phyloP scores from a whole-genome alignment of 257 asterid genomes.

The Solanum virginianum region DNA sequence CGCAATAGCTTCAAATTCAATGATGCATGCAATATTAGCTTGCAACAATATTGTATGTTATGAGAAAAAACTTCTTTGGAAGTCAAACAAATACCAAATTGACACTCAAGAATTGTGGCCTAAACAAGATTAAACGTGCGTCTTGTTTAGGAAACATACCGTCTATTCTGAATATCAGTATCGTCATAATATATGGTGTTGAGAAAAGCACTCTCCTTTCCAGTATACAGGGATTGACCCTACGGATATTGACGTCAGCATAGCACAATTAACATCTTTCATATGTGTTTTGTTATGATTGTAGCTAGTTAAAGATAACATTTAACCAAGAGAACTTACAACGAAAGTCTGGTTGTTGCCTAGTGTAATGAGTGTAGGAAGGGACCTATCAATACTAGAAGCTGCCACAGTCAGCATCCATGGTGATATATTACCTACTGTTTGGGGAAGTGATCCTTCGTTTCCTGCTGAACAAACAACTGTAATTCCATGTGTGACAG shows the following conservation, averaged over 20 bases:
- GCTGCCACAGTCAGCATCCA: slow-evolving; percentile 37
- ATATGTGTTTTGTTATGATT: background rate
- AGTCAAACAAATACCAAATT: background rate
- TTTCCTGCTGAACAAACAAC: slow-evolving; percentile 29
- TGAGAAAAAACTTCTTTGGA: background rate
- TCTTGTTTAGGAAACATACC: background rate
- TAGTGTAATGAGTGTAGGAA: slow-evolving; percentile 11
- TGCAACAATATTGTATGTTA: background rate
- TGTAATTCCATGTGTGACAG: slow-evolving; percentile 18
- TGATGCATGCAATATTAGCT: background rate
- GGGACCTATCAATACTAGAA: slow-evolving; percentile 17
- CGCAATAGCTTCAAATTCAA: slow-evolving; percentile 14
- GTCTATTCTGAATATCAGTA: background rate
- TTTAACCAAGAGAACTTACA: background rate
- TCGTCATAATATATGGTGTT: background rate
- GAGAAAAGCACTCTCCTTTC: slow-evolving; percentile 10
- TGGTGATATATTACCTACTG: slow-evolving; percentile 14
- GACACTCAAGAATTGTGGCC: background rate
- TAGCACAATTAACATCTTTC: background rate
- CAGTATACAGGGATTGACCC: slow-evolving; percentile 20
- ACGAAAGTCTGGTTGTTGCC: slow-evolving; percentile 10
- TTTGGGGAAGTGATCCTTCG: slow-evolving; percentile 12
- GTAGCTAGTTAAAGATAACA: background rate
- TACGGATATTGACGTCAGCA: background rate
- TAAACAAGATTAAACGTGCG: background rate